Conservation (phyloP, 495 filamentous ascomycete species). For the Neohortaea acidophila region DNA sequence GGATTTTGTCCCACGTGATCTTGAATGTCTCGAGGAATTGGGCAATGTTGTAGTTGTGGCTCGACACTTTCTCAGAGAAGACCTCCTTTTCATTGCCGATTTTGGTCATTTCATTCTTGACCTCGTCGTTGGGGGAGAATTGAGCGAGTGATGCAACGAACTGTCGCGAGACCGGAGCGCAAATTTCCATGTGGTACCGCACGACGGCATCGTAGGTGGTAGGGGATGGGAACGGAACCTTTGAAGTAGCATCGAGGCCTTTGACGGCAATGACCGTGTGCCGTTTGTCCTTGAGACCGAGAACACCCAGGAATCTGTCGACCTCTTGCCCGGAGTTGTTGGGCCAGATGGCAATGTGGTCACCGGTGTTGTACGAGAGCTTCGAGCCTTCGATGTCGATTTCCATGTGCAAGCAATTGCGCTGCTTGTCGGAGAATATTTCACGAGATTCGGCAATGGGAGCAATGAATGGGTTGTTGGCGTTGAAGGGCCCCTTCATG, state of each 20-base stretch:
- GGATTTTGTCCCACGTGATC: slow-evolving; percentile 64
- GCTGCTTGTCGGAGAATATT: slow-evolving; percentile 77
- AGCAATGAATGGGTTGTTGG: slow-evolving; percentile 93
- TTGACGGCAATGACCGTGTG: slow-evolving; percentile 80
- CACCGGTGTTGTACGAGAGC: slow-evolving; percentile 84
- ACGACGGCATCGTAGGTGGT: slow-evolving; percentile 90
- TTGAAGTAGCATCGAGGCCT: slow-evolving; percentile 85
- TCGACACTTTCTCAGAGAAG: slow-evolving; percentile 76
- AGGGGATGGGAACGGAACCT: slow-evolving; percentile 92
- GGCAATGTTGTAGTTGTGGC: slow-evolving; percentile 77
- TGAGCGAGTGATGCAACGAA: slow-evolving; percentile 74
- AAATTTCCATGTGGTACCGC: slow-evolving; percentile 95
- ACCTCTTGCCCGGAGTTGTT: slow-evolving; percentile 90
- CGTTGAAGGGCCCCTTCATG: slow-evolving; percentile 82
- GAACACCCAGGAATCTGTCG: slow-evolving; percentile 69
- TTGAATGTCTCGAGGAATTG: slow-evolving; percentile 66
- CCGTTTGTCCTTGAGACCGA: slow-evolving; percentile 60
- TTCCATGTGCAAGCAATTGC: slow-evolving; percentile 96
- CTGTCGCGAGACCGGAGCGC: slow-evolving; percentile 89
- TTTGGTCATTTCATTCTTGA: slow-evolving; percentile 73
- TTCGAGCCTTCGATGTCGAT: slow-evolving; percentile 78
- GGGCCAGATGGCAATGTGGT: slow-evolving; percentile 95
- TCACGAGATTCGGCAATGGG: slow-evolving; percentile 83
- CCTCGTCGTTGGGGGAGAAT: slow-evolving; percentile 73
- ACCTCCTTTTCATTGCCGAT: slow-evolving; percentile 90